Percentiles rank a stretch among this genome's conserved stretches.
These are phyloP conservation scores for Penicillium riverlandense DNA, from an alignment of 495 filamentous ascomycete species.

Conservation along the genomic window DNA sequence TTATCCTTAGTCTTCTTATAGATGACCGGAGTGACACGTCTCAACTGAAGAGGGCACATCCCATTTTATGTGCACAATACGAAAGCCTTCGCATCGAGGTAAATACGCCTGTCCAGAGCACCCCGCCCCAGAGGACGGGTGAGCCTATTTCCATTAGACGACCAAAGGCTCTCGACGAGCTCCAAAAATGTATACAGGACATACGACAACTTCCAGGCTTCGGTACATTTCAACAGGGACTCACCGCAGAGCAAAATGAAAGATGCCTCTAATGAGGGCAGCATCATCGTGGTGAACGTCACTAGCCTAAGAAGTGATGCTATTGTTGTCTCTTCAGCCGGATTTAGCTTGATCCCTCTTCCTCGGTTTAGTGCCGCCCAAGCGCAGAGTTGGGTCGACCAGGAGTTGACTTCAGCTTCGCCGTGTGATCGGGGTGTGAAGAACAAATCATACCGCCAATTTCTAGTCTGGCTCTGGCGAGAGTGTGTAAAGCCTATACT, in stretches of 20 bases:
- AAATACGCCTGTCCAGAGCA: too few relatives aligned
- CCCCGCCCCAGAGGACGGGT: too few relatives aligned
- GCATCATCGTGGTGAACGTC: conserved; percentile 11
- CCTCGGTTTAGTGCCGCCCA: background rate
- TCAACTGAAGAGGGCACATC: conserved; percentile 5
- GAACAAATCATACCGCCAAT: conserved; percentile 4
- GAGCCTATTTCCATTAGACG: too few relatives aligned
- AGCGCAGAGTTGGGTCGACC: background rate
- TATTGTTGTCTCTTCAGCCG: background rate
- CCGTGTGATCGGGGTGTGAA: conserved; percentile 6
- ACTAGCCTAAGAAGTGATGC: conserved; percentile 6
- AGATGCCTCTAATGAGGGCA: conserved; percentile 4
- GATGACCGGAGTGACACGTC: conserved; percentile 9
- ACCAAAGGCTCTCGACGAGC: background rate
- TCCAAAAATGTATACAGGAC: conserved; percentile 1
- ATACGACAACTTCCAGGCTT: conserved; percentile 9
- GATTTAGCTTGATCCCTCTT: background rate
- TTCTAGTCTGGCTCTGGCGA: conserved; percentile 13
- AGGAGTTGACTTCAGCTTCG: conserved; percentile 7
- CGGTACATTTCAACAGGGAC: conserved; percentile 7
- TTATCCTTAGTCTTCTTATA: conserved; percentile 7
- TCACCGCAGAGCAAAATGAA: conserved; percentile 3
- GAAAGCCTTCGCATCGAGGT: too few relatives aligned
- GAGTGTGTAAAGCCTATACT: conserved; percentile 4
- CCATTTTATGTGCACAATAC: conserved; percentile 2